These are phyloP conservation scores for Amaranthus cruentus DNA, from an alignment of 148 eudicot species.

Conservation along the genomic window DNA sequence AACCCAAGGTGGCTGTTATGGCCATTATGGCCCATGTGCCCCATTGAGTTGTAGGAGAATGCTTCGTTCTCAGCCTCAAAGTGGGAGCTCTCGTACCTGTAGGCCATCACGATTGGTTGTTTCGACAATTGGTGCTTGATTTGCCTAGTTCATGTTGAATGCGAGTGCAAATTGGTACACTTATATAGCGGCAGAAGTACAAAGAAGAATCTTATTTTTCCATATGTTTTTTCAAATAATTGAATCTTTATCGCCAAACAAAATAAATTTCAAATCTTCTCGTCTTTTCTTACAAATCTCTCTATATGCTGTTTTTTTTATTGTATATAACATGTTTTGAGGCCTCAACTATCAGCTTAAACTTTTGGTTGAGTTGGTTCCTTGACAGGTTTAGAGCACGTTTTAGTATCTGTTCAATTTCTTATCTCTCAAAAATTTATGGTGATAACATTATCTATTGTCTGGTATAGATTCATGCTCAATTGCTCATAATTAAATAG, in stretches of 20 bases:
- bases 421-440: not conserved
- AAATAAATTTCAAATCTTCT: not conserved
- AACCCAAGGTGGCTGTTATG: constrained; percentile 16
- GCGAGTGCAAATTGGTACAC: constrained; percentile 3
- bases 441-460: constrained; percentile 8
- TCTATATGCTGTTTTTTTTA: not conserved
- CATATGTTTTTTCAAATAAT: not conserved
- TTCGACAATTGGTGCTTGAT: constrained; percentile 4
- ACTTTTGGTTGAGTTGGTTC: too few species aligned
- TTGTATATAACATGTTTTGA: too few species aligned
- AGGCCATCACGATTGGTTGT: constrained; percentile 12
- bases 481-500: not conserved
- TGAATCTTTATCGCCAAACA: not conserved
- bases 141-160: constrained; percentile 6
- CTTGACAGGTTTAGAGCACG: not conserved
- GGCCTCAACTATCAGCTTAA: too few species aligned
- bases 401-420: constrained; percentile 1
- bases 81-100: constrained; percentile 24
- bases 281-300: not conserved
- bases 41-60: constrained; percentile 21
- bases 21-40: constrained; percentile 22
- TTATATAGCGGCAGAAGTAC: constrained; percentile 15
- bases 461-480: not conserved
- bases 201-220: constrained; percentile 1
- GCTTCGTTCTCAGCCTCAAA: constrained; percentile 23